Conservation (phyloP, 2,329 filamentous ascomycete genomes). For the Fusarium tricinctum region DNA sequence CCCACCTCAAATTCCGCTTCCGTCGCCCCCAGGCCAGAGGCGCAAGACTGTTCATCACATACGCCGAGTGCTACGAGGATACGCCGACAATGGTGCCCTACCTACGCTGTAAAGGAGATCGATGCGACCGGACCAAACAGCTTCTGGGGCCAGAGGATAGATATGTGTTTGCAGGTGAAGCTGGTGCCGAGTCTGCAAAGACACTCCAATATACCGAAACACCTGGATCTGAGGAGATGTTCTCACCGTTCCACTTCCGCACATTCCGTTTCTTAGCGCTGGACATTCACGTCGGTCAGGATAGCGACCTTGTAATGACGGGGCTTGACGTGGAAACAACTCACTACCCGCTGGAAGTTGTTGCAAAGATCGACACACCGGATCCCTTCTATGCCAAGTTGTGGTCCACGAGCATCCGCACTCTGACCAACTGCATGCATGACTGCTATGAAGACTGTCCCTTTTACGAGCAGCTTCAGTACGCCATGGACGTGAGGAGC, state of each 20-base stretch:
- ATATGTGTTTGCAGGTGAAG: background rate
- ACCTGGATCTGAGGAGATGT: background rate
- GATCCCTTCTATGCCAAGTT: background rate
- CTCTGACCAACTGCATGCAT: slow-evolving; percentile 6
- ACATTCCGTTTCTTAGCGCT: background rate
- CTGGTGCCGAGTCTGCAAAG: rapidly evolving
- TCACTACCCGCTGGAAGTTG: background rate
- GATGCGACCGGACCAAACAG: background rate
- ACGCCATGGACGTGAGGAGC: background rate
- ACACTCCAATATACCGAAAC: background rate
- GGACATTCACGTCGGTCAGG: background rate
- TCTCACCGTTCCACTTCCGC: slow-evolving; percentile 10
- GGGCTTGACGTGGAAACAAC: background rate
- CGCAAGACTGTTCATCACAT: background rate
- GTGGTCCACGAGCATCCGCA: slow-evolving; percentile 1
- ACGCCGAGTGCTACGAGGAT: slow-evolving; percentile 1
- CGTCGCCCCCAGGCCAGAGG: background rate
- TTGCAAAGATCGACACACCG: background rate
- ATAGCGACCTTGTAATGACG: background rate
- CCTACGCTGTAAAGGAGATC: background rate
- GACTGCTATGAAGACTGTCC: slow-evolving; percentile 11
- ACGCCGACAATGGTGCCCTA: background rate
- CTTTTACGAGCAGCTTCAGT: slow-evolving; percentile 15
- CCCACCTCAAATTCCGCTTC: slow-evolving; percentile 1
- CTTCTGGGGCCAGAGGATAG: background rate